Base-by-base conservation (phyloP, 192 early-diverging fungal species). In the Phycomyces blakesleeanus region DNA sequence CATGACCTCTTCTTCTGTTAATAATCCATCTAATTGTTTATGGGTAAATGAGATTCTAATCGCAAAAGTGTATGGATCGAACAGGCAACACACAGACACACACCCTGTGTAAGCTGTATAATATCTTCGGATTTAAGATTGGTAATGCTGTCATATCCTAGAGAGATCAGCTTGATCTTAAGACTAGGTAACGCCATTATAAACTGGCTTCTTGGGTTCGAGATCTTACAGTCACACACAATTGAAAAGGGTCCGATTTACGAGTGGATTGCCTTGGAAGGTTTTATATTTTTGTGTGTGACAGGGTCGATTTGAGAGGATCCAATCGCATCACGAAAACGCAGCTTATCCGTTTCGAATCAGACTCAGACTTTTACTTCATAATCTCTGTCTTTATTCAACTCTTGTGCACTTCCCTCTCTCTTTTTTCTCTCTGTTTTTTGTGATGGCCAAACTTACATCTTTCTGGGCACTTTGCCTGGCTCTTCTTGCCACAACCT, bases 391-490 rank as follows among this genome's bases (percentile, higher is more conserved):
- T 24, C n/a, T 40, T 16, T 41, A 57, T 57, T 20, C 9, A 21
- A 51, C 11, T 54, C 34, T 37, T 62, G 51, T 15, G 22, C 2
- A 22, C 22, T 55, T 54, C 24, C 39, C 38, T 63, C 11, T 63
- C 9, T 54, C 39, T 40, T 18, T 41, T 56, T 65, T 37, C 24
- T 20, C 24, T 40, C 49, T 56, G 16, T 57, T 39, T 57, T 44
- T 52, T 18, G 50, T 66, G 26, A 58, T 66, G 64, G 47, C 47
- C 25, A 66, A 50, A 42, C 51, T 67, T 47, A 22, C 42, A 51
- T 66, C 64, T 66, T 21, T 52, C 14, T 66, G 55, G 64, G 41
- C 64, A n/a, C 42, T 57, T 51, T 38, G 37, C 18, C 49, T 66
- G n/a, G 41, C 40, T 20, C 49, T 66, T 16, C 20, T 57, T 47